Evolutionary conservation across 192 early-diverging fungal genomes (phyloP).

Genomic region (Dissophora ornata): DNA sequence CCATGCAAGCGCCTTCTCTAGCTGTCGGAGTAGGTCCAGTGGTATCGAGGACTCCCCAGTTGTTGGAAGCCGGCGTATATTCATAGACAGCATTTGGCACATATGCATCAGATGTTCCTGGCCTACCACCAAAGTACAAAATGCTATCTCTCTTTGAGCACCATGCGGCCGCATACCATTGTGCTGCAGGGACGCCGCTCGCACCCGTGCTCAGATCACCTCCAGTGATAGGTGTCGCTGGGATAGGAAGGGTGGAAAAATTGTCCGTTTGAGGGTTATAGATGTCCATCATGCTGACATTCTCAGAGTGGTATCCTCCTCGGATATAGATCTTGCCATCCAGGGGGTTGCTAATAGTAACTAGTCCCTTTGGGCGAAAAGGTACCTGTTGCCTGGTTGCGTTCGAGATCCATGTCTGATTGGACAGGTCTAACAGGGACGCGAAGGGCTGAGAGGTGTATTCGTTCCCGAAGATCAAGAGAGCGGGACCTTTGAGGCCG

Average conservation of each 20-base stretch:
- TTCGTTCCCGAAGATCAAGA: slow-evolving; percentile 22
- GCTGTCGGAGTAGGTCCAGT: slow-evolving; percentile 7
- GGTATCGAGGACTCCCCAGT: slow-evolving; percentile 1
- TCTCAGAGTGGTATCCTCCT: slow-evolving; percentile 14
- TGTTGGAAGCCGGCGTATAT: slow-evolving; percentile 26
- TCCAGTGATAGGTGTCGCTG: neutral
- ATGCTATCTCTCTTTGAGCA: slow-evolving; percentile 14
- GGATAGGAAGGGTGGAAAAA: slow-evolving; percentile 8
- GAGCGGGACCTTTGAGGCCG: neutral
- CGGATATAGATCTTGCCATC: slow-evolving; percentile 42
- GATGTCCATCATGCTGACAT: slow-evolving; percentile 19
- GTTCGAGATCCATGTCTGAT: slow-evolving; percentile 12
- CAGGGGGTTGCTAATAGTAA: slow-evolving; percentile 18
- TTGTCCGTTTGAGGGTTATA: slow-evolving; percentile 35
- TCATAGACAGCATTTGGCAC: slow-evolving; percentile 17
- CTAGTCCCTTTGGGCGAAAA: neutral
- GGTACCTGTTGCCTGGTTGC: neutral
- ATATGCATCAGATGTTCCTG: neutral
- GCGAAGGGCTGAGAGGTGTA: slow-evolving; percentile 4
- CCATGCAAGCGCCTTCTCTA: slow-evolving; percentile 29
- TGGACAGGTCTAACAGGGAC: slow-evolving; percentile 13
- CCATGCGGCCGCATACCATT: slow-evolving; percentile 29
- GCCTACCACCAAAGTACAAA: slow-evolving; percentile 33
- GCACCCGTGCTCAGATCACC: slow-evolving; percentile 10
- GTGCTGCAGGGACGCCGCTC: neutral